A percentile compares a stretch with the other conserved stretches of the same genome.
Evolutionary conservation across 2,329 filamentous ascomycete genomes (phyloP).

Genomic region (Apiospora kogelbergensis): DNA sequence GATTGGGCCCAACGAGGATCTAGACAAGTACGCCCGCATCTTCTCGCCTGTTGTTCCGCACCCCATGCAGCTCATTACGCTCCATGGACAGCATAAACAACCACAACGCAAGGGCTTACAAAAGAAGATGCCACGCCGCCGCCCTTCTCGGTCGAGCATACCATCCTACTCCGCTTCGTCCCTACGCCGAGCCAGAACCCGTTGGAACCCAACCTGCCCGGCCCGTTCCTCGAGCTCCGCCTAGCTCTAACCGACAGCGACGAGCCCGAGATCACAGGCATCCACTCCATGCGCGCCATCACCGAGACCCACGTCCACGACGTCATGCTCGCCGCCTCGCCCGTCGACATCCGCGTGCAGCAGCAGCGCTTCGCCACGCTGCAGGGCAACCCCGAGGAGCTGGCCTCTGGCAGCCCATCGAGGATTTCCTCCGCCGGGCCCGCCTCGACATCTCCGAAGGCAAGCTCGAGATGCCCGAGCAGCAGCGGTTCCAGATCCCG

Average conservation of each 20-base stretch:
- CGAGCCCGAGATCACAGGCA: slow-evolving; percentile 24
- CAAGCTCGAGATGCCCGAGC: slow-evolving; percentile 37
- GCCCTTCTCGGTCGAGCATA: slow-evolving; percentile 26
- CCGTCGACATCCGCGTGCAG: slow-evolving; percentile 49
- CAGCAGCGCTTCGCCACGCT: slow-evolving; percentile 37
- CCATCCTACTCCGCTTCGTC: slow-evolving; percentile 48
- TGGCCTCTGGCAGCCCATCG: slow-evolving; percentile 35
- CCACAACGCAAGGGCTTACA: too few species aligned
- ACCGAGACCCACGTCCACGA: slow-evolving; percentile 39
- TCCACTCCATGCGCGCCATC: slow-evolving; percentile 39
- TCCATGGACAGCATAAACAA: slow-evolving; percentile 11
- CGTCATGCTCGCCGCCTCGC: slow-evolving; percentile 44
- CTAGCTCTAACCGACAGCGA: slow-evolving; percentile 35
- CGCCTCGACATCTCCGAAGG: slow-evolving; percentile 45
- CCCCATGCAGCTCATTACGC: slow-evolving; percentile 40
- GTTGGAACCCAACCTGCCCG: slow-evolving; percentile 21
- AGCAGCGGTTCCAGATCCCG: slow-evolving; percentile 32
- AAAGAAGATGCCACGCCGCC: not conserved
- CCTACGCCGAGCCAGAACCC: slow-evolving; percentile 30
- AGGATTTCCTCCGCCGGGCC: slow-evolving; percentile 44
- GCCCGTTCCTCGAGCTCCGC: slow-evolving; percentile 38
- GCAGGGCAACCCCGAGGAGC: slow-evolving; percentile 24
- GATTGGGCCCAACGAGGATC: not conserved
- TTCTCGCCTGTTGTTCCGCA: slow-evolving; percentile 49
- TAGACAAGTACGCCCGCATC: slow-evolving; percentile 30